Conservation (phyloP, 2,329 filamentous ascomycete species). For the Penicillium sp. region DNA sequence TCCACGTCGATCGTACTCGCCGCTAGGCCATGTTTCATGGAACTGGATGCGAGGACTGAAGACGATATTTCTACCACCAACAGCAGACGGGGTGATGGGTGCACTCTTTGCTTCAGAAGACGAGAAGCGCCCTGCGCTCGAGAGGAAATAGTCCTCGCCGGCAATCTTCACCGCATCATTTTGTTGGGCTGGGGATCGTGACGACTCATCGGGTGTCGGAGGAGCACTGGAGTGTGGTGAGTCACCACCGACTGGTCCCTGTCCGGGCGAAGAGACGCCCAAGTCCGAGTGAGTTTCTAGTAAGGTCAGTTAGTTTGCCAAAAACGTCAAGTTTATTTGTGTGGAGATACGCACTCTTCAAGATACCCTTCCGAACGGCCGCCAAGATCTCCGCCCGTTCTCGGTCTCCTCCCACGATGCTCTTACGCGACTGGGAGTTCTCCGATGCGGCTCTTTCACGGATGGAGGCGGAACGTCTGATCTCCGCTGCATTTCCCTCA, state of each 20-base stretch:
- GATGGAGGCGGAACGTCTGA: slow-evolving; percentile 31
- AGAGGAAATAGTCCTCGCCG: slow-evolving; percentile 87
- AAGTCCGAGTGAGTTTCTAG: slow-evolving; percentile 55
- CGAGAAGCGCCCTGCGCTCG: slow-evolving; percentile 63
- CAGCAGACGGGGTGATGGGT: slow-evolving; percentile 68
- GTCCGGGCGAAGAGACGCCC: slow-evolving; percentile 67
- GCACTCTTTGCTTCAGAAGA: slow-evolving; percentile 76
- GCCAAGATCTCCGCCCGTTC: slow-evolving; percentile 90
- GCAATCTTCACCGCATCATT: slow-evolving; percentile 71
- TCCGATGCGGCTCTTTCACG: slow-evolving; percentile 39
- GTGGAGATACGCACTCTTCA: slow-evolving; percentile 70
- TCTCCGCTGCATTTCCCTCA: slow-evolving; percentile 76
- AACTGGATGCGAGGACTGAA: slow-evolving; percentile 95
- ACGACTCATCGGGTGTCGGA: slow-evolving; percentile 79
- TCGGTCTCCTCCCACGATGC: slow-evolving; percentile 84
- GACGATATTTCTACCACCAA: slow-evolving; percentile 54
- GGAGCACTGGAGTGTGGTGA: slow-evolving; percentile 83
- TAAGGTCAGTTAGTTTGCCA: slow-evolving; percentile 7
- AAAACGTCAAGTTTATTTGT: background rate
- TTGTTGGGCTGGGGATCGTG: slow-evolving; percentile 60
- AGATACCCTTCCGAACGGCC: slow-evolving; percentile 89
- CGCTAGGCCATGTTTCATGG: slow-evolving; percentile 92
- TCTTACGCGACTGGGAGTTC: slow-evolving; percentile 67
- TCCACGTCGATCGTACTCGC: slow-evolving; percentile 92
- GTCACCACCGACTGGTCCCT: slow-evolving; percentile 65